Base-by-base conservation (phyloP, 768 basidiomycete genomes). In the Tephrocybe sp. region DNA sequence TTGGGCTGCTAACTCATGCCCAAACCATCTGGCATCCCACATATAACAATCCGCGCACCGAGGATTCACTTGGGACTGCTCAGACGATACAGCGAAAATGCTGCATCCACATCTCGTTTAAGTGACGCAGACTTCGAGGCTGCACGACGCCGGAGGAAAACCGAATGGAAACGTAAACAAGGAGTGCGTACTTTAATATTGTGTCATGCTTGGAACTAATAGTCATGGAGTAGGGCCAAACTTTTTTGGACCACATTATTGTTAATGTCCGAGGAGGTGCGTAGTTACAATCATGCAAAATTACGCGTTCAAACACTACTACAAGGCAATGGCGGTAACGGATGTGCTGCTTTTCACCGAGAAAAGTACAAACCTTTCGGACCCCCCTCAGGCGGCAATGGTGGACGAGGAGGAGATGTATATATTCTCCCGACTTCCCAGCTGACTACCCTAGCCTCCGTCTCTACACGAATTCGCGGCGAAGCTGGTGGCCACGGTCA, bases 311-410 rank as follows among this genome's bases (percentile, higher is more conserved):
- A 36, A 31, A 38, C 18, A 7, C 25, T 41, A 43, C 31, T 31
- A n/a, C 57, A 89, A n/a, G 94, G 93, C 13, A 83, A 78, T 59
- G 94, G 94, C 16, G 95, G 95, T 0, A 75, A 91, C 49, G 95
- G 95, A 19, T 91, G 93, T 54, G 91, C 88, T 19, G 94, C 95
- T 4, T 97, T 97, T 59, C 88, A 94, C 60, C 83, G 91, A 49
- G 92, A 95, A 69, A 91, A 91, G 62, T 92, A 79, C 67, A 82
- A 81, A 49, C 80, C 86, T 1, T 79, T 82, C 53, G 91, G 92
- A 0, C 92, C 94, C 1, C 93, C 95, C 0, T 94, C 93, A 9
- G 95, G 95, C 0, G 95, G 94, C 1, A 88, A 89, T 52, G 95
- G 95, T 13, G 95, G 94, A 2, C 77, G 78, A 39, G 95, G 94